Conservation (phyloP, 352 stramenopile genomes). For the Thalassiosira exigua region DNA sequence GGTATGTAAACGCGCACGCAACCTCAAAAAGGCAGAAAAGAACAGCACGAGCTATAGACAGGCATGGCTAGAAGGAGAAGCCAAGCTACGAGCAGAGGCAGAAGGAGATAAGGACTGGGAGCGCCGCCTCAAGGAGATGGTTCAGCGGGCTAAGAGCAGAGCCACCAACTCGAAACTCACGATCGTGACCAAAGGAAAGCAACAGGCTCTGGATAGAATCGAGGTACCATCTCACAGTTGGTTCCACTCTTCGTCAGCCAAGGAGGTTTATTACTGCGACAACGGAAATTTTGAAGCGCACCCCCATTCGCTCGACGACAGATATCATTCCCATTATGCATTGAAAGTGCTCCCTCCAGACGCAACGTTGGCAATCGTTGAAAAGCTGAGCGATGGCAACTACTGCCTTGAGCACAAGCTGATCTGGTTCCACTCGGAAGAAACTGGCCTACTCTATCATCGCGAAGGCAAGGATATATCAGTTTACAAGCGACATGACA, state of each 20-base stretch:
- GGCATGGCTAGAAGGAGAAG: conserved; percentile 28
- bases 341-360: too few relatives aligned
- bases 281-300: conserved; percentile 8
- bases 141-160: too few relatives aligned
- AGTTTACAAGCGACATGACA: too few relatives aligned
- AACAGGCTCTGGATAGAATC: not conserved
- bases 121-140: conserved; percentile 1
- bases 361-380: too few relatives aligned
- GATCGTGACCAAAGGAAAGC: not conserved
- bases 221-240: conserved; percentile 11
- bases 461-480: too few relatives aligned
- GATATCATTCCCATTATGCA: too few relatives aligned
- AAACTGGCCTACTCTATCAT: too few relatives aligned
- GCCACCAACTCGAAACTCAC: conserved; percentile 4
- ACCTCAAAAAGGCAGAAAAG: conserved; percentile 24
- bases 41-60: conserved; percentile 3
- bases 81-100: conserved; percentile 16
- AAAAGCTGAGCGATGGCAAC: too few relatives aligned
- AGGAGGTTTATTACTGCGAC: conserved; percentile 21
- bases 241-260: not conserved
- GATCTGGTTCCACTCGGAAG: too few relatives aligned
- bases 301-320: too few relatives aligned
- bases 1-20: not conserved
- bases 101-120: conserved; percentile 31
- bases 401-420: too few relatives aligned